phyloP scores from a whole-genome alignment of 352 stramenopile genomes.

The Phytophthora rubi region DNA sequence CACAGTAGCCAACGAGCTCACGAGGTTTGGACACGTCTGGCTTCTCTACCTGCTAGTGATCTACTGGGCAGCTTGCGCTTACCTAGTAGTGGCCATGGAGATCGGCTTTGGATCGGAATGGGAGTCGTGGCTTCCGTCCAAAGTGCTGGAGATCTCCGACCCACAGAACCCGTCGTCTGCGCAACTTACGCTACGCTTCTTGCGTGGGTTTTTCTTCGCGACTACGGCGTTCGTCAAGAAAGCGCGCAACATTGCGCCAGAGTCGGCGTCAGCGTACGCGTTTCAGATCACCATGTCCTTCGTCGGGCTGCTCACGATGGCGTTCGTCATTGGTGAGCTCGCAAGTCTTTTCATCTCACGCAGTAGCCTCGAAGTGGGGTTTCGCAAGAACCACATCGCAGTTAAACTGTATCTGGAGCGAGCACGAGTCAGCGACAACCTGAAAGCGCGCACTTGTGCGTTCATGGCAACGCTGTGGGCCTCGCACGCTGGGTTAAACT shows the following conservation, averaged over 20 bases:
- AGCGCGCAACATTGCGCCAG: conserved; percentile 43
- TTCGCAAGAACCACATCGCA: conserved; percentile 60
- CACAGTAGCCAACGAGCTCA: conserved; percentile 55
- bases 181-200: conserved; percentile 37
- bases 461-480: conserved; percentile 63
- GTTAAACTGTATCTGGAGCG: conserved; percentile 49
- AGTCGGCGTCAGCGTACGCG: conserved; percentile 32
- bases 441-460: conserved; percentile 37
- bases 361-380: conserved; percentile 59
- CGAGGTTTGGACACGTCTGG: conserved; percentile 58
- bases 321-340: conserved; percentile 54
- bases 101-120: conserved; percentile 56
- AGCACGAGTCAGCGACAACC: conserved; percentile 30
- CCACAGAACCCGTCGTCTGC: conserved; percentile 33
- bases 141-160: conserved; percentile 37
- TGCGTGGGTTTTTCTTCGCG: conserved; percentile 53
- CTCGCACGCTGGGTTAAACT: conserved; percentile 55
- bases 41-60: conserved; percentile 67
- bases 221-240: conserved; percentile 54
- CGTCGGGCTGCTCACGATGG: conserved; percentile 50
- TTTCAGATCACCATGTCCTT: conserved; percentile 54
- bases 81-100: conserved; percentile 44
- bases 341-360: conserved; percentile 55
- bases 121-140: conserved; percentile 54
- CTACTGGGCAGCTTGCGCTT: conserved; percentile 67